Percentiles rank a stretch among this genome's conserved stretches.
Conservation (phyloP, 352 stramenopile genomes). For the Globisporangium nodosum region DNA sequence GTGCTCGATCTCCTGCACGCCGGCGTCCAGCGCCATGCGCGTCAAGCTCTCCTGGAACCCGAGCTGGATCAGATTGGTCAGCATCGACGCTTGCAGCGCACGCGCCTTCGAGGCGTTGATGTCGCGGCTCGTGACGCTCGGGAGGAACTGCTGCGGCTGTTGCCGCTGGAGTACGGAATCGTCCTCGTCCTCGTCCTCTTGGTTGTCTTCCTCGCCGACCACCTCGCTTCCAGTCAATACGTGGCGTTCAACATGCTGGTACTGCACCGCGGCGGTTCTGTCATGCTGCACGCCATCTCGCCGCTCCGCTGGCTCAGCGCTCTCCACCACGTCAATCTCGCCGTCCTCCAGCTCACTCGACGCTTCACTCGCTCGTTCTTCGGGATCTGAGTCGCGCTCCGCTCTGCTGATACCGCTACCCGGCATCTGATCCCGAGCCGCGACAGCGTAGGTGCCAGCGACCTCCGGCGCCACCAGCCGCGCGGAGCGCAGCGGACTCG, state of each 20-base stretch:
- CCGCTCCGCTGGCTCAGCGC: background rate
- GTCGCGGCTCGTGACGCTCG: constrained; percentile 36
- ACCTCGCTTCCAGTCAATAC: background rate
- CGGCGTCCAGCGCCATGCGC: constrained; percentile 44
- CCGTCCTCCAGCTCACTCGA: constrained; percentile 12
- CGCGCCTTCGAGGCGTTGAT: constrained; percentile 63
- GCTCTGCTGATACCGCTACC: background rate
- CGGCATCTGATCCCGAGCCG: too few species aligned
- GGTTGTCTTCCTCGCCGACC: background rate
- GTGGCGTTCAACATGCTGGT: too few species aligned
- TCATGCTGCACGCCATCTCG: background rate
- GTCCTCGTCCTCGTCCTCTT: constrained; percentile 1
- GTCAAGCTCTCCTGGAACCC: constrained; percentile 43
- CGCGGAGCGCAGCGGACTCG: constrained; percentile 3
- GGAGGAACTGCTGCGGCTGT: background rate
- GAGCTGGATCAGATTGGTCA: constrained; percentile 35
- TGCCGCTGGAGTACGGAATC: background rate
- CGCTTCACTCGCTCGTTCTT: background rate
- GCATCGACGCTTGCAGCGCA: constrained; percentile 53
- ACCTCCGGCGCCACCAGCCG: constrained; percentile 1
- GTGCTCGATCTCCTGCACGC: constrained; percentile 56
- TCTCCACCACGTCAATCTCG: constrained; percentile 4
- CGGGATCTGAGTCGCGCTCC: background rate
- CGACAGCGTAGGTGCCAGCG: too few species aligned
- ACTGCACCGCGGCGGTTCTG: too few species aligned